Conservation (phyloP, 768 basidiomycete genomes). For the Strobilomyces dryophilus region DNA sequence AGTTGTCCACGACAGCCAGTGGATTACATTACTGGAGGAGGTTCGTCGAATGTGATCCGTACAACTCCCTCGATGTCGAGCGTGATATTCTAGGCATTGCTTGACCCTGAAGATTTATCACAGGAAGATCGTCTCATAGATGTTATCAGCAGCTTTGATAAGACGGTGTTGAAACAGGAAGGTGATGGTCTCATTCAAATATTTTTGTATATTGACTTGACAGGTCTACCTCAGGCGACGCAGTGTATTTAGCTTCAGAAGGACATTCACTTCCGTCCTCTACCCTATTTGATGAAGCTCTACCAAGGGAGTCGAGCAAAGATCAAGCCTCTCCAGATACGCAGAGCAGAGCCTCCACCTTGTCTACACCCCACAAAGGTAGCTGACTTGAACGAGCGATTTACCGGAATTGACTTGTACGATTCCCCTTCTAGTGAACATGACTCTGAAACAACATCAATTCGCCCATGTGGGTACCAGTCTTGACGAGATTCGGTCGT, state of each 20-base stretch:
- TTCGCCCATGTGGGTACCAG: not conserved
- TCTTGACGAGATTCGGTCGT: not conserved
- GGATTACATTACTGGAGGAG: conserved; percentile 2
- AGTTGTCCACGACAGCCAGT: conserved; percentile 7
- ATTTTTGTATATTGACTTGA: not conserved
- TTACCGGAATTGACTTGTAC: not conserved
- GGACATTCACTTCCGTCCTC: too few relatives aligned
- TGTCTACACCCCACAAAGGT: too few relatives aligned
- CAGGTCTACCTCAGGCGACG: not conserved
- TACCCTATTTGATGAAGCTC: too few relatives aligned
- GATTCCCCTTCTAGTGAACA: not conserved
- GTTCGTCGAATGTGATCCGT: not conserved
- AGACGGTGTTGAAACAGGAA: too few relatives aligned
- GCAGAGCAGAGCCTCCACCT: too few relatives aligned
- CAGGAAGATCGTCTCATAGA: not conserved
- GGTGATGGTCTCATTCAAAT: too few relatives aligned
- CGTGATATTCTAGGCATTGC: not conserved
- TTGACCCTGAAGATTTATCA: not conserved
- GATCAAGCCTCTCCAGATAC: too few relatives aligned
- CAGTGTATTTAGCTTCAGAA: too few relatives aligned
- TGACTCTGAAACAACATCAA: not conserved
- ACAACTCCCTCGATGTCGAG: not conserved
- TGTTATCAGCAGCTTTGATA: not conserved
- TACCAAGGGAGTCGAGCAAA: too few relatives aligned
- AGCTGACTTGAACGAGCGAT: too few relatives aligned